A percentile compares a stretch with the other conserved stretches of the same genome.
Conservation (phyloP, 345 rosid species). For the Tarenaya hassleriana region DNA sequence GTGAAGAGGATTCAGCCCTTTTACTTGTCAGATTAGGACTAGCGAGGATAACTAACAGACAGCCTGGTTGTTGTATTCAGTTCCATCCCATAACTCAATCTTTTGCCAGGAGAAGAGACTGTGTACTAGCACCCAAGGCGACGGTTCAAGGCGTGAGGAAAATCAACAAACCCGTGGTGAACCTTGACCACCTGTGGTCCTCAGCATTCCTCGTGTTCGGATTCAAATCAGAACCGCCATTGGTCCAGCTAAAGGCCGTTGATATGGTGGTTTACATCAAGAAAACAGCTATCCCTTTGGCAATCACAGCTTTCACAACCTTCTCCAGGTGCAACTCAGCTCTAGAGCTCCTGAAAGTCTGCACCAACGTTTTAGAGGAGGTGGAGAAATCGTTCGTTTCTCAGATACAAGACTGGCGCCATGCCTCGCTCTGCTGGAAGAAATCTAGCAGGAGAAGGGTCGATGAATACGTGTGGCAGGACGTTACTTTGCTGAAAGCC, state of each 20-base stretch:
- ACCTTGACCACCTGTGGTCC: conserved; percentile 83
- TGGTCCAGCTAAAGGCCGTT: conserved; percentile 63
- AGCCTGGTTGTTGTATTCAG: conserved; percentile 70
- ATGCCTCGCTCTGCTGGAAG: conserved; percentile 60
- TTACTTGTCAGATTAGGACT: conserved; percentile 71
- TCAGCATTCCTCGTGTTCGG: conserved; percentile 89
- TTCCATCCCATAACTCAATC: conserved; percentile 66
- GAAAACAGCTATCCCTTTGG: conserved; percentile 76
- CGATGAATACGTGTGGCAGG: conserved; percentile 72
- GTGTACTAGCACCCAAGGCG: conserved; percentile 56
- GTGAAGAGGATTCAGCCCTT: conserved; percentile 71
- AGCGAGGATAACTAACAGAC: conserved; percentile 49
- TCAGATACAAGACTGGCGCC: conserved; percentile 62
- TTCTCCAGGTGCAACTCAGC: conserved; percentile 89
- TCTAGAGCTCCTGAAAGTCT: conserved; percentile 73
- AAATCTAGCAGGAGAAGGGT: conserved; percentile 10
- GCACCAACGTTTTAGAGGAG: conserved; percentile 84
- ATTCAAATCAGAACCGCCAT: conserved; percentile 75
- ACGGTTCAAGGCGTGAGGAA: conserved; percentile 55
- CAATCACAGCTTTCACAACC: conserved; percentile 65
- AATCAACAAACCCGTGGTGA: conserved; percentile 38
- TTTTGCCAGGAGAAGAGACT: conserved; percentile 53
- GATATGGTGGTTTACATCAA: conserved; percentile 74
- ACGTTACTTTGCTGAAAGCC: conserved; percentile 79
- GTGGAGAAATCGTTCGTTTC: conserved; percentile 87